Evolutionary conservation across 441 rosid species (phyloP), one percentile per base, ranked within the genome.

Genomic region (Breynia disticha): DNA sequence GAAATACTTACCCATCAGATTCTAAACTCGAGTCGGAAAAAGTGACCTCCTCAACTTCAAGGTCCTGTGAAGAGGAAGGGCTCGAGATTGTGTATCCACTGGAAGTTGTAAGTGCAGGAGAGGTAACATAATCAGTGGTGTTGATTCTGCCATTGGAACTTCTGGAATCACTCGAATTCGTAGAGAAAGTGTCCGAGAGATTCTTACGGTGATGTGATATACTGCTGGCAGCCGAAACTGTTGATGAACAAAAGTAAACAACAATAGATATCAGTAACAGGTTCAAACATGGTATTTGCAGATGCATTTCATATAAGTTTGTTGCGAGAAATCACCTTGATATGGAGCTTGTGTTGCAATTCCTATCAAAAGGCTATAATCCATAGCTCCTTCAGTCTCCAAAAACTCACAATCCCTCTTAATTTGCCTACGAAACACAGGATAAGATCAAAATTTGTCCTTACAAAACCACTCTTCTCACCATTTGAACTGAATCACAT

Each of bases 301-400:
- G 11, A 6, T 9, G 15, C 1, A 39, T 39, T 39, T 32, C 19
- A 44, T 15, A 0, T 19, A 7, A 9, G 3, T 45, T 14, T 22
- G 60, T 11, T 16, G 8, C 19, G 39, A 67, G 52, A 19, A 50
- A 37, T 63, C 32, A 79, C 94, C 84, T 69, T 64, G 58, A 57
- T 16, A 41, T 35, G 76, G 60, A 16, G 52, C 67, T 47, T 71
- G 67, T 28, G 69, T 54, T 50, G 69, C 82, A 21, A 85, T 45
- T 24, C 78, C 80, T 32, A 82, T 64, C 70, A 70, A 20, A 57
- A 79, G 70, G 69, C 79, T 77, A 61, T 80, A 82, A 56, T 76
- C 76, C 78, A 80, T 82, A 49, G 74, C 64, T 47, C 79, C 78
- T 17, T 65, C 71, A 35, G 70, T 58, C 67, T 77, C 83, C 55